Evolutionary conservation across 73 alveolate species (phyloP).

Genomic region (Stentor roeselii): DNA sequence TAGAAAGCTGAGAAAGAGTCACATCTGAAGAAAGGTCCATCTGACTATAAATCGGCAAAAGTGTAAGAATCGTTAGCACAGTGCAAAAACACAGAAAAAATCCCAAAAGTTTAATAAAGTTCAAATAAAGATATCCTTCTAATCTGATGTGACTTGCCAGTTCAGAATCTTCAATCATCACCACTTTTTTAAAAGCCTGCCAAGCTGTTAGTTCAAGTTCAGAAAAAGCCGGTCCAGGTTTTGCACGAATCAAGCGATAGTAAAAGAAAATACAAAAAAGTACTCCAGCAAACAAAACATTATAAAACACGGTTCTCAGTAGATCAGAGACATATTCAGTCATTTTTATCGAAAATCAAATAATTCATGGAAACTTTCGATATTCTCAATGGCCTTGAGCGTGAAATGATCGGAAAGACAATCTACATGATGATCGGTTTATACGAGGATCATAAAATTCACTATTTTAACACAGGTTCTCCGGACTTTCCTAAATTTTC

Average conservation of each 20-base stretch:
- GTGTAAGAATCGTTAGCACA: neutral
- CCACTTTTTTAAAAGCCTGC: neutral
- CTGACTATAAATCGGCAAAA: neutral
- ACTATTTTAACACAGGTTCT: no score
- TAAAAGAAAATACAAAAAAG: no score
- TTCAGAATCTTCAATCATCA: neutral
- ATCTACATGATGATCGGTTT: no score
- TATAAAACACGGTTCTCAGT: neutral
- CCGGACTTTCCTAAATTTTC: no score
- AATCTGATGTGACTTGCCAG: neutral
- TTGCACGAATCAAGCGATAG: neutral
- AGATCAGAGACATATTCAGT: neutral
- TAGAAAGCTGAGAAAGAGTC: neutral
- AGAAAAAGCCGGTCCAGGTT: neutral
- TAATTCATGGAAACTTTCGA: no score
- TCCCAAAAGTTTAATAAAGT: neutral
- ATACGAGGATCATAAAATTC: no score
- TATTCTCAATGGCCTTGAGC: no score
- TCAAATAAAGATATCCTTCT: neutral
- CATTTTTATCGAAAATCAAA: no score
- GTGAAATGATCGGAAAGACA: no score
- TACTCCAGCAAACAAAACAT: neutral
- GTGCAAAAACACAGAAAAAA: neutral
- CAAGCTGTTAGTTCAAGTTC: neutral
- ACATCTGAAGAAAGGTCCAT: neutral